Base-by-base conservation (phyloP, 495 filamentous ascomycete genomes). In the Physcia stellaris region DNA sequence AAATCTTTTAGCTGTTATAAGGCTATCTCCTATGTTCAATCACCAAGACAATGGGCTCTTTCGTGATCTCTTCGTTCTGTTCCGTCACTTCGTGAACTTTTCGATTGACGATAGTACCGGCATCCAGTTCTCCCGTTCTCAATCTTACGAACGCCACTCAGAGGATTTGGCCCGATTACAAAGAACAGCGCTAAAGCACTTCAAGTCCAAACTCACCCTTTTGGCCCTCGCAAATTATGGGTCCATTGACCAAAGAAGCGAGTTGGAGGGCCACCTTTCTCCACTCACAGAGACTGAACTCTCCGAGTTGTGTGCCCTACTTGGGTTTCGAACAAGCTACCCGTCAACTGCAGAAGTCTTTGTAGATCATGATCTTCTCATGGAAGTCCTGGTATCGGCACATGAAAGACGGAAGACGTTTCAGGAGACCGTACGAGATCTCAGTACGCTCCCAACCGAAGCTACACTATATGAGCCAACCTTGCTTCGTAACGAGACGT, bases 211-310 rank as follows among this genome's bases (percentile, higher is more conserved):
- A 55, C 61, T 99, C 20, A 90, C 77, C 19, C 79, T 96, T 35
- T 65, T 99, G 35, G 85, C 88, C 4, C 61, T 99, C 22, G 86
- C 90, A 2, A 96, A 99, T 47, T 87, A 92, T 51, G 86, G 80
- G 13, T 81, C 82, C 7, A 79, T 96, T 43, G 80, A 86, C 36
- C 73, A 80, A 50, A 69, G 84, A 32, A 55, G 65, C 2, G 92
- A 95, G 42, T 66, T 96, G 9, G 73, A 85, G 55, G 73, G 75
- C 13, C 80, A 94, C 46, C 62, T 96, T 3, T 70, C 74, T 29
- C 61, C 66, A 4, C 64, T 99, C 34, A 70, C 71, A 11, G 82
- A 87, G 33, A 62, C 63, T 2, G 88, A 95, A 54, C 59, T 96
- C 13, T 58, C 66, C 24, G 58, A 77, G 31, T 61, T 99, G 4